Base-by-base conservation (phyloP, 306 rosid genomes). In the Malus domestica region DNA sequence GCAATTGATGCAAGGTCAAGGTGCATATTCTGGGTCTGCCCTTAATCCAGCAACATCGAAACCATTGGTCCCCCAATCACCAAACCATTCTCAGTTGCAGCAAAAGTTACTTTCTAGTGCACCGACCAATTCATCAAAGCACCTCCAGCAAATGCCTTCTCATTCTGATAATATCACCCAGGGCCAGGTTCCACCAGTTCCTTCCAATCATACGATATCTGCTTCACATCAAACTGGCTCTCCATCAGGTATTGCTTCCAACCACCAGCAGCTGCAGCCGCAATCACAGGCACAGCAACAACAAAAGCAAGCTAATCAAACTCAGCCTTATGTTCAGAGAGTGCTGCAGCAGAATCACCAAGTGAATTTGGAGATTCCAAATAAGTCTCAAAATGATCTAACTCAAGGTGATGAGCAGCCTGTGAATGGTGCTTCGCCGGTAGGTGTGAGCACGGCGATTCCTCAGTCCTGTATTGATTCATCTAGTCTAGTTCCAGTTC, bases 1-100 rank as follows among this genome's bases (percentile, higher is more conserved):
- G 87, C 96, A 86, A 54, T 80, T 88, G 82, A 80, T 88, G 83
- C 98, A 92, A 83, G 93, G 96, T 68, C 98, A 92, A 82, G 89
- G 87, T 65, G 64, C 80, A 38, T 87, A 86, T 88, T 73, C 93
- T 61, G 97, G 89, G 38, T 88, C 97, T 81, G 92, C 96, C 64
- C 59, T 83, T 46, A 89, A 87, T 78, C 57, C 93, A 25, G 84
- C 61, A 83, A 77, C 86, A 27, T 75, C 99, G 10, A 96, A 96
- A 85, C 79, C 93, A 14, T 70, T 78, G 81, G 87, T 83, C 79
- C 84, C 89, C 61, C 96, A 84, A 71, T 79, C 96, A 65, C 68
- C 97, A 73, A 96, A 68, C 74, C 89, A 78, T 83, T 84, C 93
- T 70, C 97, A 88, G 86, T 63, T 84, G 85, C 96, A 84, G 83